These are phyloP conservation scores for Toxoplasma gondii DNA, from an alignment of 169 alveolate genomes.

Conservation along the genomic window DNA sequence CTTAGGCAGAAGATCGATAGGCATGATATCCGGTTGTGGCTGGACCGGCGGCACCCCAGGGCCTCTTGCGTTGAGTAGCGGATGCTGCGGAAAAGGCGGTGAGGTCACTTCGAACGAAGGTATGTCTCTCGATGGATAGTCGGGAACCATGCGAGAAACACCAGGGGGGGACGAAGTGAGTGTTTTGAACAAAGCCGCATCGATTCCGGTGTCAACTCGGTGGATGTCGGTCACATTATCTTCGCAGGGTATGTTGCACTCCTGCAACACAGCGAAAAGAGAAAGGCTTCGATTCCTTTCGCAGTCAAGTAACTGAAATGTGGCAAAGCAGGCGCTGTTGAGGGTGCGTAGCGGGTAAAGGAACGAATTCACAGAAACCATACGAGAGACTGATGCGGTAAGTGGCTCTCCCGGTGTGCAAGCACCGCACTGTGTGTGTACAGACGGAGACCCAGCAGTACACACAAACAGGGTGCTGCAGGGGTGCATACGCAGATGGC, in stretches of 20 bases:
- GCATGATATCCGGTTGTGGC: not conserved
- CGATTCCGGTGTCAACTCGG: not conserved
- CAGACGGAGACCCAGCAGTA: no score
- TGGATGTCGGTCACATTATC: not conserved
- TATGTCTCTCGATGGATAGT: not conserved
- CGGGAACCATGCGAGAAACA: not conserved
- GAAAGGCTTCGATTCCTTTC: not conserved
- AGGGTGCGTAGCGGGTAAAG: no score
- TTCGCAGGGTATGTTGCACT: not conserved
- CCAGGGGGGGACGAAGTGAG: not conserved
- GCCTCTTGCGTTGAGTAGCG: not conserved
- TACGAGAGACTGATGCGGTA: no score
- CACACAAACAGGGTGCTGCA: no score
- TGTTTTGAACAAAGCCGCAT: not conserved
- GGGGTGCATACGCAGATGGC: no score
- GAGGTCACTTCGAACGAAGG: not conserved
- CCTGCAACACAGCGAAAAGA: not conserved
- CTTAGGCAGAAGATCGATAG: conserved; percentile 7
- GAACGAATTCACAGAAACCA: no score
- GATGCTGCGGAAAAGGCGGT: not conserved
- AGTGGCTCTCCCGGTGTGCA: no score
- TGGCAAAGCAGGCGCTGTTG: not conserved
- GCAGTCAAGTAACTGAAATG: not conserved
- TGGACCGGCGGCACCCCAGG: not conserved
- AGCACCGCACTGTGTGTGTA: no score